Evolutionary conservation across 2,329 filamentous ascomycete genomes (phyloP), one percentile per base, ranked within the genome.

Genomic region (Apiospora koreana): DNA sequence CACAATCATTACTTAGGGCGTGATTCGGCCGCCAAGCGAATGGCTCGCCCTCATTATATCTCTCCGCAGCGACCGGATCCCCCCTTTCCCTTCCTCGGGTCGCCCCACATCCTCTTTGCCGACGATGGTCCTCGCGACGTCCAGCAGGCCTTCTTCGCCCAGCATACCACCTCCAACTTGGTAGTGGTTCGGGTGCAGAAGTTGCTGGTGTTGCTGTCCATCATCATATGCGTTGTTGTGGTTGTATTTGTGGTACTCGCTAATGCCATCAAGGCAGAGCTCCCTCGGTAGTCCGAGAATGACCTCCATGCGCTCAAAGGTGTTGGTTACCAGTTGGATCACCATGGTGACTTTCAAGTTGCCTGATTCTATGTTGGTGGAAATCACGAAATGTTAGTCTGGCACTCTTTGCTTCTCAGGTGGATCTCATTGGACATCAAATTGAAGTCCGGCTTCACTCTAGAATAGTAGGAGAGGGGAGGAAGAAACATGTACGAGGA

Each of bases 311-410:
- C 50, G 67, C 35, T 64, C 67, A 42, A 64, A 68, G 42, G 58
- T 38, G 43, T n/a, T 64, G 3, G 23, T 45, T 16, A 68, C 50
- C 1, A 68, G 35, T 18, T 68, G 48, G 2, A 64, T 68, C 50
- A 68, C 9, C 50, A 68, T 64, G 42, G n/a, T 64, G 41, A 58
- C 43, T 64, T 68, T 48, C 25, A 68, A 38, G 3, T 68, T 68
- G 6, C 67, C 67, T 21, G 67, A 68, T 31, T 68, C 67, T 68
- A 12, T 18, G 16, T 31, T 2, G 25, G 28, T 3, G 1, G 16
- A 1, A 9, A 43, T 25, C 35, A 23, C 16, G 14, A 1, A 2
- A 68, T 28, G 67, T 68, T 58, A 58, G 21, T 38, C 4, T n/a
- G 54, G 41, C 4, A 18, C 14, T 16, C 41, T 12, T 42, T 12